phyloP scores from a whole-genome alignment of 228 moss, liverwort and hornwort species.

The Sphagnum fallax region DNA sequence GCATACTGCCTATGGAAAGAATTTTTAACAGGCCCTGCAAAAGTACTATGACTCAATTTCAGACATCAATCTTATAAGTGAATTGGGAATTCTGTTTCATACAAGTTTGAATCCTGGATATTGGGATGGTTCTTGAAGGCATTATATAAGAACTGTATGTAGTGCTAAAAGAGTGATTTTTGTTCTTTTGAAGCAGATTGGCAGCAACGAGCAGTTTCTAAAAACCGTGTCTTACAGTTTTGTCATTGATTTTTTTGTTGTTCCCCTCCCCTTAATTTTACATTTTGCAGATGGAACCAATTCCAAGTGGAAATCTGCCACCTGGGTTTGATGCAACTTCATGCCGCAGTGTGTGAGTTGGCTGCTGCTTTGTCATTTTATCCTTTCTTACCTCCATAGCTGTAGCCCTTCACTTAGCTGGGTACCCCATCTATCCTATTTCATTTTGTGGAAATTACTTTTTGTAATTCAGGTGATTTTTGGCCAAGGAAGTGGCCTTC shows the following conservation, averaged over 20 bases:
- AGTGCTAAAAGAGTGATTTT: too few species aligned
- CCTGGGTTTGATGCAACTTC: conserved; percentile 99
- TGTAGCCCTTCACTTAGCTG: neutral
- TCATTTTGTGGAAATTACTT: neutral
- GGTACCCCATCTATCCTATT: neutral
- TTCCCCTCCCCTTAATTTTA: conserved; percentile 40
- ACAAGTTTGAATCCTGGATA: too few species aligned
- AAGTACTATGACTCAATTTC: too few species aligned
- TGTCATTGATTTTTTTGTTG: conserved; percentile 48
- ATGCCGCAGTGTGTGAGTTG: conserved; percentile 99
- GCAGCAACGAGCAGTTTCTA: conserved; percentile 19
- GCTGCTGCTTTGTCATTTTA: conserved; percentile 50
- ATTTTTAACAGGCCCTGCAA: too few species aligned
- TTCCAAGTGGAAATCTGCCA: conserved; percentile 99
- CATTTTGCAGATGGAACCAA: conserved; percentile 99
- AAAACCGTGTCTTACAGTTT: conserved; percentile 32
- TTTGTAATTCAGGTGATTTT: too few species aligned
- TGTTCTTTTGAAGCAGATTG: neutral
- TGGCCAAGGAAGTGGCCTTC: too few species aligned
- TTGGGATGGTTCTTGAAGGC: too few species aligned
- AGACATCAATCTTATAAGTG: too few species aligned
- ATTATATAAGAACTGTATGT: too few species aligned
- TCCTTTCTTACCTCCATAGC: neutral
- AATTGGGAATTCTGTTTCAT: too few species aligned
- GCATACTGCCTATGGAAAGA: too few species aligned